Base-by-base conservation (phyloP, 2,329 filamentous ascomycete species). In the Malbranchea cinnamomea region DNA sequence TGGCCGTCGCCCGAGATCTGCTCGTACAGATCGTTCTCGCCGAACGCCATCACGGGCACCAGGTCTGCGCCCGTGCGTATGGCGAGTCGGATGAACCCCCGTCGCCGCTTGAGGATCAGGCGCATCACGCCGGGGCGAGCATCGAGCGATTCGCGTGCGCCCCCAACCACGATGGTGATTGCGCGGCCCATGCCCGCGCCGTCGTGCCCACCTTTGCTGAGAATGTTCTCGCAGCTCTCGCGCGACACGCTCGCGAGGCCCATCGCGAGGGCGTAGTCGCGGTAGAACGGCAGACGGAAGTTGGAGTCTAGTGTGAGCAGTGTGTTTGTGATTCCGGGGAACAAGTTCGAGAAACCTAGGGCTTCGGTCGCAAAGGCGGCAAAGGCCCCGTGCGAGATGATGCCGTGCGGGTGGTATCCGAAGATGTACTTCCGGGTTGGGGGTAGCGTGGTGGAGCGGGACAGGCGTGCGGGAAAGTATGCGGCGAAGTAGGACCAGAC, bases 321-420 rank as follows among this genome's bases (percentile, higher is more conserved):
- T 5, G 81, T 85, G 56, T 95, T 95, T 26, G 80, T 93, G 53
- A 98, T 93, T 36, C 84, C 87, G 0, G 89, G 89, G 46, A 94
- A 98, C 37, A 92, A 71, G 33, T 80, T 72, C 0, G 71, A 67
- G 53, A 94, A 95, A 0, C 83, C 83, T 0, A 94, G 66, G 0
- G 83, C 83, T 44, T 94, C 85, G 1, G 87, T 95, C 3, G 68
- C 80, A 48, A 95, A 95, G 4, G 85, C 80, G 4, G 75, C 81
- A 59, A 87, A 94, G 0, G 85, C 87, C n/a, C 87, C 89, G 45
- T 94, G 83, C 4, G 80, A 89, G 47, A 98, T 94, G 53, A 98
- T 95, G 14, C 89, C 87, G 49, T 98, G 89, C 0, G 89, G 89
- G 46, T 95, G 89, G 53, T 95, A 95, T 25, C 87, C 87, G 45